Evolutionary conservation across 345 rosid genomes (phyloP).

Genomic region (Zanthoxylum bungeanum): DNA sequence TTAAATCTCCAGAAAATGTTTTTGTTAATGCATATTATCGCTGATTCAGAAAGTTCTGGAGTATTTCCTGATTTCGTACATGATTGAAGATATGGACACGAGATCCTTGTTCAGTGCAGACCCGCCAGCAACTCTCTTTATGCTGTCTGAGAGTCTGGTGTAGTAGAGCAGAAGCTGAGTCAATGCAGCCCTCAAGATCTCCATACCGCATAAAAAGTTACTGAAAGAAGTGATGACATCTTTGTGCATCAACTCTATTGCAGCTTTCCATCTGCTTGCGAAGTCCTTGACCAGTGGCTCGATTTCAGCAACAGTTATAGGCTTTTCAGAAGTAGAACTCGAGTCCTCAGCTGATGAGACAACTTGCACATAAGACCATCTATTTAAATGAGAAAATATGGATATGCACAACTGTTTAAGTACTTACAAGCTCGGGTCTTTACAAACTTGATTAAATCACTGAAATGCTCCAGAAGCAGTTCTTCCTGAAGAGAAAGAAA

Average conservation of each 20-base stretch:
- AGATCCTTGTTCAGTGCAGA: constrained; percentile 86
- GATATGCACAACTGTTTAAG: neutral
- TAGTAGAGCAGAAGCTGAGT: constrained; percentile 93
- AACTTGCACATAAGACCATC: neutral
- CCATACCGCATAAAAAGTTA: constrained; percentile 95
- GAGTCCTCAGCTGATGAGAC: constrained; percentile 71
- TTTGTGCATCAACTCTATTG: constrained; percentile 96
- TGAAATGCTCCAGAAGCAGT: constrained; percentile 82
- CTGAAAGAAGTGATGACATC: constrained; percentile 98
- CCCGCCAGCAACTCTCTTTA: constrained; percentile 74
- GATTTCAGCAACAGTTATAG: constrained; percentile 68
- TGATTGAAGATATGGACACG: constrained; percentile 84
- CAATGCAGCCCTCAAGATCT: constrained; percentile 90
- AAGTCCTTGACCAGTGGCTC: constrained; percentile 90
- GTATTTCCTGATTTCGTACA: constrained; percentile 96
- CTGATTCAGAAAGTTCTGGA: constrained; percentile 67
- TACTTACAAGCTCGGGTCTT: constrained; percentile 85
- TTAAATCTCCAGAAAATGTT: neutral
- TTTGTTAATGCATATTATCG: neutral
- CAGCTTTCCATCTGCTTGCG: constrained; percentile 86
- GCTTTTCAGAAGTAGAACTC: constrained; percentile 55
- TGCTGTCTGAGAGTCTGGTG: constrained; percentile 87
- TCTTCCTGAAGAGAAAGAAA: constrained; percentile 63
- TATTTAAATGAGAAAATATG: neutral
- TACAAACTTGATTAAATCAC: constrained; percentile 87